These are phyloP conservation scores for Gossypium schwendimanii DNA, from an alignment of 441 rosid genomes.

Conservation along the genomic window DNA sequence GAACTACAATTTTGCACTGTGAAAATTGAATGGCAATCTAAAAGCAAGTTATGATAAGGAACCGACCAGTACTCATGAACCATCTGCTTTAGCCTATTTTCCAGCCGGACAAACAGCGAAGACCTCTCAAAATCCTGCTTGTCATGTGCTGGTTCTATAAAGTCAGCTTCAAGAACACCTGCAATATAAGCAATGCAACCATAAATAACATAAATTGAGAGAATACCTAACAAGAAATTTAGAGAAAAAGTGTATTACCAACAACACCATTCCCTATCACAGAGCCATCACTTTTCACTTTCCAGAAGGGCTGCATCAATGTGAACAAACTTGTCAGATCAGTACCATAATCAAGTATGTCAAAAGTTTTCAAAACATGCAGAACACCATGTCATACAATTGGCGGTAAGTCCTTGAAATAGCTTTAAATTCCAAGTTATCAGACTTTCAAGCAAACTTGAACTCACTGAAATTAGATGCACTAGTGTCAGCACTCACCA, in stretches of 20 bases:
- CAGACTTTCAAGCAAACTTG: not conserved
- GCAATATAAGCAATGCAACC: constrained; percentile 16
- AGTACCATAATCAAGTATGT: constrained; percentile 11
- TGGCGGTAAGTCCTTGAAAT: not conserved
- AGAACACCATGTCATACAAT: not conserved
- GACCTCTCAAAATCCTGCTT: constrained; percentile 98
- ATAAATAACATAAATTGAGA: constrained; percentile 12
- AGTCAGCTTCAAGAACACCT: constrained; percentile 95
- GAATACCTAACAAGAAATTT: constrained; percentile 10
- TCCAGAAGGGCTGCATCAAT: constrained; percentile 81
- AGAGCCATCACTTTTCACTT: constrained; percentile 49
- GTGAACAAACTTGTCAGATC: constrained; percentile 14
- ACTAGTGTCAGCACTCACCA: not conserved
- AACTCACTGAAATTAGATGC: not conserved
- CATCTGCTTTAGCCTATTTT: constrained; percentile 61
- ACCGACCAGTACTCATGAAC: constrained; percentile 67
- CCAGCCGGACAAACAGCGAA: constrained; percentile 61
- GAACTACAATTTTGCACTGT: not conserved
- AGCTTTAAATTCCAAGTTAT: not conserved
- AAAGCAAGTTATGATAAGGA: constrained; percentile 7
- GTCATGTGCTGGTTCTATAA: constrained; percentile 95
- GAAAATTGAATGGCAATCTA: not conserved
- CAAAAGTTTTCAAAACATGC: not conserved
- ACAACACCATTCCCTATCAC: constrained; percentile 65
- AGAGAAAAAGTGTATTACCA: constrained; percentile 43